phyloP scores from a whole-genome alignment of 257 asterid genomes.

The Solanum sejunctum region DNA sequence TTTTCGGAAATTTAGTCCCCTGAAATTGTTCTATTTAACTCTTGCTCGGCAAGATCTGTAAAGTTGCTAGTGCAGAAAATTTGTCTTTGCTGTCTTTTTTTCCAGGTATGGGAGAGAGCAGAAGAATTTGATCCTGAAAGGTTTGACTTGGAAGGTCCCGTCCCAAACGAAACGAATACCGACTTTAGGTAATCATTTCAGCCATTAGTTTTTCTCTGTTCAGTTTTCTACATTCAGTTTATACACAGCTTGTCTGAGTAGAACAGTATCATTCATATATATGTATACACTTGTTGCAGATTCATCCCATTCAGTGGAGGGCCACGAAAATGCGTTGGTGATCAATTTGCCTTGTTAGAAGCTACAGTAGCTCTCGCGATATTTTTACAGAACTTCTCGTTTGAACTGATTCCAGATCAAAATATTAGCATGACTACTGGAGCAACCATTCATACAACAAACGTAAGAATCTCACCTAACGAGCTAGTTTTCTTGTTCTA shows the following conservation, averaged over 20 bases:
- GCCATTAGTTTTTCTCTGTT: neutral
- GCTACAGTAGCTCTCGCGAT: constrained; percentile 75
- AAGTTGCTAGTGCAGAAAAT: neutral
- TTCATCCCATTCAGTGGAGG: constrained; percentile 95
- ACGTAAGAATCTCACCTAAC: constrained; percentile 31
- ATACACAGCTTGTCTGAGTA: neutral
- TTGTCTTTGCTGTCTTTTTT: neutral
- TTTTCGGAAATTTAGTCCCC: neutral
- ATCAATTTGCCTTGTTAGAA: constrained; percentile 88
- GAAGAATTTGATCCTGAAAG: constrained; percentile 85
- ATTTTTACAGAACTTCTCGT: constrained; percentile 48
- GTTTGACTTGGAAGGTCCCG: constrained; percentile 53
- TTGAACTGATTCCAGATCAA: constrained; percentile 79
- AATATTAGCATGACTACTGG: constrained; percentile 90
- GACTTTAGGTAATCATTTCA: constrained; percentile 49
- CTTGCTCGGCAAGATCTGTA: neutral
- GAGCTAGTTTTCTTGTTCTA: neutral
- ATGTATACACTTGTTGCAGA: constrained; percentile 18
- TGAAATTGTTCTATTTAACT: neutral
- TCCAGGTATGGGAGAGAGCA: constrained; percentile 88
- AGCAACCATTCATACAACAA: constrained; percentile 93
- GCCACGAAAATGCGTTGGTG: constrained; percentile 94
- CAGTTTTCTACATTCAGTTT: neutral
- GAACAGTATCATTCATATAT: neutral
- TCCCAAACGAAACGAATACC: constrained; percentile 87